These are phyloP conservation scores for Fusarium newnesense DNA, from an alignment of 2,329 filamentous ascomycete genomes.

Conservation along the genomic window DNA sequence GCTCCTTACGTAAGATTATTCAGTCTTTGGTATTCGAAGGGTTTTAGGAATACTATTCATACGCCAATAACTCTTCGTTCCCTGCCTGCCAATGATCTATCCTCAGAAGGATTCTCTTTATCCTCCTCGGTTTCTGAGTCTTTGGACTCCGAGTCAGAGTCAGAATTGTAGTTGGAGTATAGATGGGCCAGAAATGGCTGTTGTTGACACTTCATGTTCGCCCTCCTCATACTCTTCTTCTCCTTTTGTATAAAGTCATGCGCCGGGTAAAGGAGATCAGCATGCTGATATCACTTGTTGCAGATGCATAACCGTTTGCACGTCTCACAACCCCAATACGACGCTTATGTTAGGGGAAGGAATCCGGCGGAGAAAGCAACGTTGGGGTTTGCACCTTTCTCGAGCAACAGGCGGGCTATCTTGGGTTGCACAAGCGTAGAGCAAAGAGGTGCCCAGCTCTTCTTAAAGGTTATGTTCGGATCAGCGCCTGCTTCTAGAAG, in stretches of 20 bases:
- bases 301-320: not conserved
- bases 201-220: not conserved
- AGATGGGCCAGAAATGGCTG: accelerated
- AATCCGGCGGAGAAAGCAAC: accelerated
- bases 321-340: not conserved
- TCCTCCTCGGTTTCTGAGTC: no score
- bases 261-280: not conserved
- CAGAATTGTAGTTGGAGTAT: not conserved
- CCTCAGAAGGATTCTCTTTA: no score
- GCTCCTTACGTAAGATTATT: no score
- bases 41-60: no score
- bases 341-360: not conserved
- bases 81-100: no score
- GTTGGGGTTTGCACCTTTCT: not conserved
- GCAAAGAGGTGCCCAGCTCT: not conserved
- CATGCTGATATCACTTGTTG: not conserved
- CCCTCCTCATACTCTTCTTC: not conserved
- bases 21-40: no score
- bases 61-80: no score
- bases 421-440: not conserved
- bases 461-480: accelerated
- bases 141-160: no score
- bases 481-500: not conserved
- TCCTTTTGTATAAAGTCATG: not conserved
- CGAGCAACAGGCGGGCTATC: not conserved